A percentile compares a stretch with the other conserved stretches of the same genome.
Evolutionary conservation across 495 filamentous ascomycete species (phyloP).

Genomic region (Aspergillus kassunensis): DNA sequence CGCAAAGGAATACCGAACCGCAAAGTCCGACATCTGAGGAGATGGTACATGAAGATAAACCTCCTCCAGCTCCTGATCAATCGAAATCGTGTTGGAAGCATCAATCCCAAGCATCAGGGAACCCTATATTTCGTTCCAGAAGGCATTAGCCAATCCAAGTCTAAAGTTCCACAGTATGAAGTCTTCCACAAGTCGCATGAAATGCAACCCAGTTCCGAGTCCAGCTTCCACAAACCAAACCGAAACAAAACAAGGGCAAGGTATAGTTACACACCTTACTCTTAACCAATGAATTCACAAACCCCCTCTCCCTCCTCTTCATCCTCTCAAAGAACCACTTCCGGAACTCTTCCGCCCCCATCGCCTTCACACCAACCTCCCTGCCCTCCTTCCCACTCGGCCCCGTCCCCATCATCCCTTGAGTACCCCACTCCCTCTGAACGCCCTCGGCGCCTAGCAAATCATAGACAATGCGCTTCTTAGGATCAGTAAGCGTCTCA

Average conservation of each 20-base stretch:
- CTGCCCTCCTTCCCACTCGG: conserved; percentile 22
- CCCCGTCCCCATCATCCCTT: conserved; percentile 31
- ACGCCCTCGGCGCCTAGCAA: conserved; percentile 44
- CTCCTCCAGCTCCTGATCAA: conserved; percentile 29
- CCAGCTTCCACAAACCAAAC: conserved; percentile 1
- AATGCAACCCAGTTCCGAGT: too few species aligned
- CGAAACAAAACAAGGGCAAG: not conserved
- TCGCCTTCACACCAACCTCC: conserved; percentile 40
- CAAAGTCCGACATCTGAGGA: conserved; percentile 21
- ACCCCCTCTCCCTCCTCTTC: conserved; percentile 39
- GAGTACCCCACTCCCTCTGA: conserved; percentile 35
- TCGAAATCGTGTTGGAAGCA: conserved; percentile 33
- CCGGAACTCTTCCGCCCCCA: conserved; percentile 46
- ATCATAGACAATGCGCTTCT: conserved; percentile 55
- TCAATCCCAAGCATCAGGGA: conserved; percentile 39
- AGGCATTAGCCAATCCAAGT: not conserved
- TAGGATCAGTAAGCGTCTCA: conserved; percentile 52
- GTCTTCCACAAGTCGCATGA: too few species aligned
- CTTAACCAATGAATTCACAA: conserved; percentile 40
- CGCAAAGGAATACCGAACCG: conserved; percentile 33
- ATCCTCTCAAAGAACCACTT: conserved; percentile 47
- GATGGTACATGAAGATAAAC: conserved; percentile 29
- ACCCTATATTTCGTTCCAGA: too few species aligned
- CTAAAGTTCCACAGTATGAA: not conserved
- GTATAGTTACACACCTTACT: conserved; percentile 33